A percentile compares a stretch with the other conserved stretches of the same genome.
phyloP scores from a whole-genome alignment of 2,329 filamentous ascomycete species.

The Exophiala bonariae region DNA sequence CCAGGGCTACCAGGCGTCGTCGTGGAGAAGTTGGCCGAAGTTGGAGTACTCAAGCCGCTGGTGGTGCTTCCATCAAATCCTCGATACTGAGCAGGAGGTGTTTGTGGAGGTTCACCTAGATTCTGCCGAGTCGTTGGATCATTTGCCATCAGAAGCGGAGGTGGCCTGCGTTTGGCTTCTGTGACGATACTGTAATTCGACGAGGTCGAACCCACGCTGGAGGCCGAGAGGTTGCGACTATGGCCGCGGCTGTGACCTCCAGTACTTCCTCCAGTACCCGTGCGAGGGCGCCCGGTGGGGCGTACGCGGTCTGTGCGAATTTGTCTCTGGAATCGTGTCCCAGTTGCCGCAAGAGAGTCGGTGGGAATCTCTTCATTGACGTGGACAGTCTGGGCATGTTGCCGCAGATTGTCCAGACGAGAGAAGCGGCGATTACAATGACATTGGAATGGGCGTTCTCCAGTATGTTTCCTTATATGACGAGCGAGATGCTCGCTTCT shows the following conservation, averaged over 20 bases:
- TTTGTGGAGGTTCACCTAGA: slow-evolving; percentile 67
- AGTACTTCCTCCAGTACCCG: slow-evolving; percentile 74
- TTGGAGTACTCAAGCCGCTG: slow-evolving; percentile 76
- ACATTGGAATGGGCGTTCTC: slow-evolving; percentile 93
- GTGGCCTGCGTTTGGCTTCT: slow-evolving; percentile 69
- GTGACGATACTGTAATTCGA: slow-evolving; percentile 65
- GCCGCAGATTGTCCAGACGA: slow-evolving; percentile 87
- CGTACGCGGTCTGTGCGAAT: slow-evolving; percentile 83
- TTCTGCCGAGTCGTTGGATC: slow-evolving; percentile 64
- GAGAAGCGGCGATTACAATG: slow-evolving; percentile 94
- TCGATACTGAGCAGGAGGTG: slow-evolving; percentile 64
- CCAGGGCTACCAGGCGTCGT: slow-evolving; percentile 74
- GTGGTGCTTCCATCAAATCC: slow-evolving; percentile 67
- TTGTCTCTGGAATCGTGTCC: slow-evolving; percentile 88
- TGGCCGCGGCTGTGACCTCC: slow-evolving; percentile 74
- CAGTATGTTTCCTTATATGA: slow-evolving; percentile 96
- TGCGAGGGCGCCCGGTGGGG: slow-evolving; percentile 71
- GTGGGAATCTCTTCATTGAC: slow-evolving; percentile 95
- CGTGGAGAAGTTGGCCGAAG: slow-evolving; percentile 77
- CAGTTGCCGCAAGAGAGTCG: slow-evolving; percentile 88
- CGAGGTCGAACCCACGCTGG: slow-evolving; percentile 76
- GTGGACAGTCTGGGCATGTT: slow-evolving; percentile 97
- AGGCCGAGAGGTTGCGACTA: slow-evolving; percentile 80
- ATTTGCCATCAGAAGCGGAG: slow-evolving; percentile 80
- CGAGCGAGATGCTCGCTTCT: slow-evolving; percentile 91